These are phyloP conservation scores for Dactylellina drechsleri DNA, from an alignment of 2,329 filamentous ascomycete species.

Conservation along the genomic window DNA sequence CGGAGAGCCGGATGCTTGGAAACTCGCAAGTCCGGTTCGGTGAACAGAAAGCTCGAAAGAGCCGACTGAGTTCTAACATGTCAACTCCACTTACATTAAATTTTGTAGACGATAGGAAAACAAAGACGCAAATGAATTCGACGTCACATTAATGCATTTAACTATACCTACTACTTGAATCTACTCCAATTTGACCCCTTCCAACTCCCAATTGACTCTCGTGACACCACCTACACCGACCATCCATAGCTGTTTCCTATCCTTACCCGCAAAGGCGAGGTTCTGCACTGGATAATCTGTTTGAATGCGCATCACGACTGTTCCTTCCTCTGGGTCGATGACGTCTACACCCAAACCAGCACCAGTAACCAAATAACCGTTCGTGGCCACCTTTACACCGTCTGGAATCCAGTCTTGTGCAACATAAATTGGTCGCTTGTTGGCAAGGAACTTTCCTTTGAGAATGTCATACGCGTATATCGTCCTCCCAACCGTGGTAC, in stretches of 20 bases:
- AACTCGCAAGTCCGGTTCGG: no score
- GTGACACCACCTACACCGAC: slow-evolving; percentile 62
- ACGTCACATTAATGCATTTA: slow-evolving; percentile 9
- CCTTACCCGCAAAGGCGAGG: slow-evolving; percentile 63
- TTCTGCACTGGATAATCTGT: slow-evolving; percentile 65
- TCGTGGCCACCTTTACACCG: slow-evolving; percentile 63
- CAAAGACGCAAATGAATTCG: not conserved
- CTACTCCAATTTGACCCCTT: slow-evolving; percentile 15
- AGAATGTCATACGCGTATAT: slow-evolving; percentile 63
- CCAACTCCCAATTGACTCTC: slow-evolving; percentile 59
- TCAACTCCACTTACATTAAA: no score
- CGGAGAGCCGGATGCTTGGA: no score
- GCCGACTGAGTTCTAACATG: no score
- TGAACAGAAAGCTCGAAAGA: no score
- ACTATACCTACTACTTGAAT: slow-evolving; percentile 10
- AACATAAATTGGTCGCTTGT: slow-evolving; percentile 63
- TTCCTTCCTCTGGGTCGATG: slow-evolving; percentile 60
- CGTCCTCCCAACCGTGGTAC: slow-evolving; percentile 60
- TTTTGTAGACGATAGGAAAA: no score
- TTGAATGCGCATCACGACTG: slow-evolving; percentile 62
- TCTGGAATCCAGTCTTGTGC: slow-evolving; percentile 62
- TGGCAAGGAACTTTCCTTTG: slow-evolving; percentile 60
- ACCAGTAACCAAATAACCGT: slow-evolving; percentile 63
- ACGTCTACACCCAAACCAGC: slow-evolving; percentile 61
- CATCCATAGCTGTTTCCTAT: slow-evolving; percentile 63